Conservation (phyloP, 2,329 filamentous ascomycete genomes). For the Alternaria arborescens region DNA sequence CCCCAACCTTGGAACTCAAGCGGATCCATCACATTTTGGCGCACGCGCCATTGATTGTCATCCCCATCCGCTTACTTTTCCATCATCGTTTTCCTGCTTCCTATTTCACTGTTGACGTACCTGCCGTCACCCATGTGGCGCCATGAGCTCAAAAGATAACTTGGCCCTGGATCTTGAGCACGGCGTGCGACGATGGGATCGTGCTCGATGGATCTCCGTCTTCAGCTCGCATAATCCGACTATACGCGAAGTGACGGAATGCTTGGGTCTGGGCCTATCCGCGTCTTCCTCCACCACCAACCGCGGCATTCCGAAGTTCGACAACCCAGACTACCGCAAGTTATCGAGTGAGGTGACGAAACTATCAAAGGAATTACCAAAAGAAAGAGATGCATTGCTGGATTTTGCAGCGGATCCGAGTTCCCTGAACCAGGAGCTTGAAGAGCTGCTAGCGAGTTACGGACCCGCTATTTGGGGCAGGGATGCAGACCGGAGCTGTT, state of each 20-base stretch:
- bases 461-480: constrained; percentile 48
- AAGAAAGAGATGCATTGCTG: constrained; percentile 48
- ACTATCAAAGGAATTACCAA: constrained; percentile 48
- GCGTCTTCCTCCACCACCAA: constrained; percentile 48
- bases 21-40: constrained; percentile 28
- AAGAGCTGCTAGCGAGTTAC: constrained; percentile 43
- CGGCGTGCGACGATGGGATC: constrained; percentile 46
- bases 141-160: constrained; percentile 45
- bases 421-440: constrained; percentile 44
- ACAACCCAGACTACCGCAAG: constrained; percentile 49
- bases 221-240: constrained; percentile 50
- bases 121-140: constrained; percentile 30
- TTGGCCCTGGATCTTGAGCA: constrained; percentile 42
- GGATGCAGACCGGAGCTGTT: constrained; percentile 44
- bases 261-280: constrained; percentile 45
- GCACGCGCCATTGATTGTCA: constrained; percentile 29
- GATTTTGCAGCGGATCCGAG: constrained; percentile 47
- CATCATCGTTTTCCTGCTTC: constrained; percentile 19
- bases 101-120: constrained; percentile 4
- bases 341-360: constrained; percentile 48
- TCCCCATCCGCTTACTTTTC: constrained; percentile 27
- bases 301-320: constrained; percentile 51
- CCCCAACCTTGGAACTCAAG: constrained; percentile 23
- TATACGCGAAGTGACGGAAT: constrained; percentile 50
- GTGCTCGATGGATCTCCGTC: constrained; percentile 47